These are phyloP conservation scores for Aureoboletus auriporus DNA, from an alignment of 768 basidiomycete genomes.

Conservation along the genomic window DNA sequence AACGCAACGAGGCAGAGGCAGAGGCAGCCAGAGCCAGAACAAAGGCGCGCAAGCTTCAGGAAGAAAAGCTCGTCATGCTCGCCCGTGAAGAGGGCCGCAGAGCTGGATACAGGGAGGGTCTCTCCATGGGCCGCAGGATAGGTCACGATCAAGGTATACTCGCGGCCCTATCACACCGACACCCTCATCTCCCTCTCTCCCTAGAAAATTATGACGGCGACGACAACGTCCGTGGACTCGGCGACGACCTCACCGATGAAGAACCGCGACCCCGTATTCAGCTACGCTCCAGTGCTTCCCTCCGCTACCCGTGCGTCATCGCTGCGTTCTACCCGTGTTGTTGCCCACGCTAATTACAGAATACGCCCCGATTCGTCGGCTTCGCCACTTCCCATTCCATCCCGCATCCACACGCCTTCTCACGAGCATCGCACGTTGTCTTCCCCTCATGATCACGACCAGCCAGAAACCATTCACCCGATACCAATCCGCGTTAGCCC, in stretches of 20 bases:
- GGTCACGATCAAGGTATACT: slow-evolving; percentile 28
- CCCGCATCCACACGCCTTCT: slow-evolving; percentile 20
- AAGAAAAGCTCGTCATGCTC: slow-evolving; percentile 36
- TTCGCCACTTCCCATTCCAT: slow-evolving; percentile 23
- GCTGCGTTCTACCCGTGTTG: not conserved
- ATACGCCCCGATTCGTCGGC: slow-evolving; percentile 22
- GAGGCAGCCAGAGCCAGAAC: slow-evolving; percentile 42
- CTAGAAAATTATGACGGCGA: slow-evolving; percentile 13
- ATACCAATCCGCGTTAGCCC: slow-evolving; percentile 25
- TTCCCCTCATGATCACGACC: slow-evolving; percentile 4
- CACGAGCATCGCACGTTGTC: slow-evolving; percentile 12
- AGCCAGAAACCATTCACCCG: slow-evolving; percentile 27
- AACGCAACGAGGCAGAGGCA: slow-evolving; percentile 43
- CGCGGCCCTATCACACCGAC: slow-evolving; percentile 7
- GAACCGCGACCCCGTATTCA: slow-evolving; percentile 15
- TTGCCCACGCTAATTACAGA: slow-evolving; percentile 18
- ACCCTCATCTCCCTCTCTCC: slow-evolving; percentile 7
- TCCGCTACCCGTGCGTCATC: slow-evolving; percentile 23
- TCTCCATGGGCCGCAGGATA: slow-evolving; percentile 31
- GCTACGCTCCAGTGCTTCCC: slow-evolving; percentile 14
- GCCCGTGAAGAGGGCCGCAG: slow-evolving; percentile 43
- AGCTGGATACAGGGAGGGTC: slow-evolving; percentile 40
- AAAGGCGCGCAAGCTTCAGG: slow-evolving; percentile 40
- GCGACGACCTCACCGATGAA: slow-evolving; percentile 14
- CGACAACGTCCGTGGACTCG: slow-evolving; percentile 11